Evolutionary conservation across 176 grass and related monocot species (phyloP).

Genomic region (Hsuehochloa calcarea): DNA sequence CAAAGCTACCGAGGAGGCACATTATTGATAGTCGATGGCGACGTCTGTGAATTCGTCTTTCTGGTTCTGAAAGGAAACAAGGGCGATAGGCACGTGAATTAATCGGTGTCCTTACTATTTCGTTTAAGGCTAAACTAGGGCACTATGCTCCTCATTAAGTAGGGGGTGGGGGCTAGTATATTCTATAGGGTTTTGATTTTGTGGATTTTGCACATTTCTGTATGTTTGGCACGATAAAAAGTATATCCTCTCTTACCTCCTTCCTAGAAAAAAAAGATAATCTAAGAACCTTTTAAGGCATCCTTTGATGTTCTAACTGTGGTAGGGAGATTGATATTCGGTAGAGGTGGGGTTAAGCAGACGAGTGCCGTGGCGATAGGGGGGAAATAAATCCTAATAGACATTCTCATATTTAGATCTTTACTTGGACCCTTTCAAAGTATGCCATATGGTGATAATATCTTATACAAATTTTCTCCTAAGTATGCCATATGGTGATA

Average conservation of each 20-base stretch:
- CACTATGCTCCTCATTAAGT: not conserved
- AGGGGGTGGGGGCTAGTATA: not conserved
- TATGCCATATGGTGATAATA: no score
- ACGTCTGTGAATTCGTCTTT: not conserved
- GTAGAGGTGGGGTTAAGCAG: no score
- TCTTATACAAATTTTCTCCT: no score
- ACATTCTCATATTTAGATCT: no score
- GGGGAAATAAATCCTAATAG: no score
- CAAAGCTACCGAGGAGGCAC: slow-evolving; percentile 5
- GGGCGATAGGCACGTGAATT: not conserved
- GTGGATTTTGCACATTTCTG: not conserved
- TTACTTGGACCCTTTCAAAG: no score
- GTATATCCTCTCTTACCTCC: no score
- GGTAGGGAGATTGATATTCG: no score
- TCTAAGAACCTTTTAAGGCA: no score
- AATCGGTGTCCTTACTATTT: not conserved
- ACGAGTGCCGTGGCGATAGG: accelerated
- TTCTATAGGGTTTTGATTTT: not conserved
- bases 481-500: no score
- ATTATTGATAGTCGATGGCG: not conserved
- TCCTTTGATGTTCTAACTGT: no score
- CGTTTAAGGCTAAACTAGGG: not conserved
- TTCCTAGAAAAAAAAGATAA: no score
- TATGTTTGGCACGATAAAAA: not conserved
- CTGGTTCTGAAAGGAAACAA: not conserved